phyloP scores from a whole-genome alignment of 371 early-diverging fungal genomes.

The Amoeboradix gromovi region DNA sequence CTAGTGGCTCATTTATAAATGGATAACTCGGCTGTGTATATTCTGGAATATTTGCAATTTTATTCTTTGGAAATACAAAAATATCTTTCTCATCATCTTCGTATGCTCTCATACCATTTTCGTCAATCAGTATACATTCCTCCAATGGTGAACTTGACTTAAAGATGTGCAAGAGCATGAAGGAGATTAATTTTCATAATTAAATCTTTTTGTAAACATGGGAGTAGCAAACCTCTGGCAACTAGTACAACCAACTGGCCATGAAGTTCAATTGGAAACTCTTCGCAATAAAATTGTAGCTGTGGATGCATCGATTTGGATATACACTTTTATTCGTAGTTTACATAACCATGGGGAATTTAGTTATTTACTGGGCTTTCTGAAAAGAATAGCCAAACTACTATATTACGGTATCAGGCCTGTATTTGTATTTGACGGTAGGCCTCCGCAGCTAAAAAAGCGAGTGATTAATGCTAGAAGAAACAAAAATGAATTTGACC shows the following conservation, averaged over 20 bases:
- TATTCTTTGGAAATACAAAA: not conserved
- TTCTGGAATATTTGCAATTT: not conserved
- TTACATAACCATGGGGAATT: constrained; percentile 52
- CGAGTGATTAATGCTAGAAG: not conserved
- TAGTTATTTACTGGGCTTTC: constrained; percentile 46
- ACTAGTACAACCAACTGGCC: constrained; percentile 44
- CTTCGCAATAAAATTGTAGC: constrained; percentile 5
- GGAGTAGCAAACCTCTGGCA: constrained; percentile 87
- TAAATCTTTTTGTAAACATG: constrained; percentile 33
- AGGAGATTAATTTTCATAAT: too few relatives aligned
- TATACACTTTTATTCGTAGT: constrained; percentile 72
- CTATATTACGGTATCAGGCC: constrained; percentile 66
- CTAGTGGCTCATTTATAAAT: not conserved
- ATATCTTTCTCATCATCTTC: constrained; percentile 1
- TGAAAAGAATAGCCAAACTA: constrained; percentile 67
- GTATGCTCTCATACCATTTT: not conserved
- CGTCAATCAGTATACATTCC: not conserved
- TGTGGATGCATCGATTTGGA: constrained; percentile 63
- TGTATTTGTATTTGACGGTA: constrained; percentile 85
- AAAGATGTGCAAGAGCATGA: not conserved
- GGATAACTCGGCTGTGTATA: not conserved
- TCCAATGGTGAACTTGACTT: not conserved
- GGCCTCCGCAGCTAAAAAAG: constrained; percentile 12
- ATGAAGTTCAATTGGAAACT: constrained; percentile 40
- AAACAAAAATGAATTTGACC: not conserved